These are phyloP conservation scores for Saccharomyces mikatae DNA, from an alignment of 805 yeast genomes.

Conservation along the genomic window DNA sequence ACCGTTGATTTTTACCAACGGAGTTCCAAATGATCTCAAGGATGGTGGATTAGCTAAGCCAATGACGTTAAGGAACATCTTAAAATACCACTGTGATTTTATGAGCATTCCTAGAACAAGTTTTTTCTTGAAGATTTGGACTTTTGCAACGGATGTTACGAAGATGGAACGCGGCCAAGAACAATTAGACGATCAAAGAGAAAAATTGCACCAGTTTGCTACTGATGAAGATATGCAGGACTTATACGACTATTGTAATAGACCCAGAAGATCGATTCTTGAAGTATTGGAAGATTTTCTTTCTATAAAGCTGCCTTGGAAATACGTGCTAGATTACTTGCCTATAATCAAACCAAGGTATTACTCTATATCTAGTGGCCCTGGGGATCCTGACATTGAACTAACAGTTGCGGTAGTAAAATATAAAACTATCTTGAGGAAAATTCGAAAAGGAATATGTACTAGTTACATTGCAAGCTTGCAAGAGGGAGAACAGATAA, in stretches of 20 bases:
- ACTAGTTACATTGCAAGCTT: constrained; percentile 63
- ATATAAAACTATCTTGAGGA: constrained; percentile 71
- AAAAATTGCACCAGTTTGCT: constrained; percentile 68
- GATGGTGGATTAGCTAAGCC: constrained; percentile 57
- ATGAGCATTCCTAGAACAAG: constrained; percentile 75
- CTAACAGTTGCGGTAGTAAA: constrained; percentile 78
- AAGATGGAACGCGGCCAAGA: constrained; percentile 24
- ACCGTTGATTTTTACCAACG: constrained; percentile 29
- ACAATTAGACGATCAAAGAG: constrained; percentile 53
- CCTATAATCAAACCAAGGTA: constrained; percentile 75
- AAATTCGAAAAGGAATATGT: constrained; percentile 74
- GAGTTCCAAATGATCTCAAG: constrained; percentile 20
- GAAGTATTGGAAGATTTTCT: constrained; percentile 81
- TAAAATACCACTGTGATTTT: constrained; percentile 77
- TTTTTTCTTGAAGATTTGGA: constrained; percentile 67
- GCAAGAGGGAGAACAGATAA: constrained; percentile 39
- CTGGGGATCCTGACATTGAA: constrained; percentile 43
- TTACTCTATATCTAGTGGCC: constrained; percentile 71
- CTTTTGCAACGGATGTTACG: constrained; percentile 53
- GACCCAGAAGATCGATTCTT: constrained; percentile 81
- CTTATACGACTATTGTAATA: constrained; percentile 79
- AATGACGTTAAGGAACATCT: constrained; percentile 60
- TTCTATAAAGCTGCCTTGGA: constrained; percentile 65
- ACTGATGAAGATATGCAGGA: constrained; percentile 69
- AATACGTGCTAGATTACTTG: constrained; percentile 65